Percentiles rank a stretch among this genome's conserved stretches.
These are phyloP conservation scores for Candida orba DNA, from an alignment of 805 yeast genomes.

Conservation along the genomic window DNA sequence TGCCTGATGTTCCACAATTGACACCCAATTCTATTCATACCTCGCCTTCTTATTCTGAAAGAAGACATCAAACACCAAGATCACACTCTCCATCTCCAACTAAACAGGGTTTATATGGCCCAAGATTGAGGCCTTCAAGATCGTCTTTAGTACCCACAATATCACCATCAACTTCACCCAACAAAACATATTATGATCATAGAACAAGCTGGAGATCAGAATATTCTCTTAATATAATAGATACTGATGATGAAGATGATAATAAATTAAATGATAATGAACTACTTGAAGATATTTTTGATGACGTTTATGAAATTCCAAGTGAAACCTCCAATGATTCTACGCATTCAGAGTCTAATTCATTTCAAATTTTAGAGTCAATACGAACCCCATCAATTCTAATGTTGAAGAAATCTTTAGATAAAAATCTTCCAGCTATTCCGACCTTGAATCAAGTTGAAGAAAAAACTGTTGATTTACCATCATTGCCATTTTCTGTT, in stretches of 20 bases:
- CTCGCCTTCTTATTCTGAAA: background rate
- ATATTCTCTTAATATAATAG: conserved; percentile 14
- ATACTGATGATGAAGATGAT: conserved; percentile 7
- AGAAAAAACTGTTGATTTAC: conserved; percentile 30
- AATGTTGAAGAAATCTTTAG: background rate
- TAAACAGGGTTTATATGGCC: conserved; percentile 16
- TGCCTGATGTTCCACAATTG: conserved; percentile 19
- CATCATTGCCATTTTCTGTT: conserved; percentile 51
- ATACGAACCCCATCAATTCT: conserved; percentile 9
- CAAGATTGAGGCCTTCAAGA: conserved; percentile 15
- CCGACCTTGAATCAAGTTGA: conserved; percentile 33
- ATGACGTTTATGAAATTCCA: background rate
- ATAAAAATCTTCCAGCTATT: conserved; percentile 31
- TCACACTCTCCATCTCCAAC: conserved; percentile 15
- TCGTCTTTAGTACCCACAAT: background rate
- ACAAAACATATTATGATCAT: conserved; percentile 20
- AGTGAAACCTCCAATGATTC: conserved; percentile 6
- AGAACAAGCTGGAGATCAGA: conserved; percentile 24
- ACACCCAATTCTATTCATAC: conserved; percentile 10
- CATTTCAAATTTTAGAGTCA: conserved; percentile 6
- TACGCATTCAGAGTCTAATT: background rate
- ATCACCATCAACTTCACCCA: conserved; percentile 22
- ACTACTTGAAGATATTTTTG: background rate
- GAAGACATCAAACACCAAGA: background rate
- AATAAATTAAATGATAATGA: background rate